Evolutionary conservation across 345 rosid genomes (phyloP).

Genomic region (Zanthoxylum bungeanum): DNA sequence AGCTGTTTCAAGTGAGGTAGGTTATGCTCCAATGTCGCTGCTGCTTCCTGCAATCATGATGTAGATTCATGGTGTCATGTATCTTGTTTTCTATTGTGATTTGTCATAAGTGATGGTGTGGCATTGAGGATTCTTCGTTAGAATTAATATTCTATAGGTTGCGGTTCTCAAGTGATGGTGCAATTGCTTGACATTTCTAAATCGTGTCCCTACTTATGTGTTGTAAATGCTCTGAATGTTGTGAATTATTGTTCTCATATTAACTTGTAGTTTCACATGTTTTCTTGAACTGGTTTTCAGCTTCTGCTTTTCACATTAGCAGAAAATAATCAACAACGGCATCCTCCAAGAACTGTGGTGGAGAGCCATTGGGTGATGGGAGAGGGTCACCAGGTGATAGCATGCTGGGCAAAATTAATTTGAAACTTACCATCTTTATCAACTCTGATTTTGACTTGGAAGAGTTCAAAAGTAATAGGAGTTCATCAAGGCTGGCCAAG

Average conservation of each 20-base stretch:
- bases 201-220: neutral
- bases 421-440: slow-evolving; percentile 6
- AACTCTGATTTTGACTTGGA: slow-evolving; percentile 12
- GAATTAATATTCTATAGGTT: neutral
- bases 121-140: neutral
- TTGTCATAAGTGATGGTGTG: neutral
- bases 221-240: neutral
- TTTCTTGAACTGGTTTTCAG: neutral
- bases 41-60: neutral
- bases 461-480: slow-evolving; percentile 9
- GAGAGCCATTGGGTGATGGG: slow-evolving; percentile 5
- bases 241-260: neutral
- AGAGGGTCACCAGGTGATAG: slow-evolving; percentile 3
- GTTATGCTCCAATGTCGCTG: no score
- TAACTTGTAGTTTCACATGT: neutral
- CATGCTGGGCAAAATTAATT: neutral
- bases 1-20: neutral
- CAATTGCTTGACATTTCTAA: neutral
- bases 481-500: slow-evolving; percentile 11
- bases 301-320: neutral
- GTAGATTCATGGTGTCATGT: neutral
- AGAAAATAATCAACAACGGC: neutral
- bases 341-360: slow-evolving; percentile 6
- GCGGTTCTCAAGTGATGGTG: neutral
- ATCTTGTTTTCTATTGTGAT: neutral